These are phyloP conservation scores for Athelia sp. DNA, from an alignment of 1,284 basidiomycete genomes.

Conservation along the genomic window DNA sequence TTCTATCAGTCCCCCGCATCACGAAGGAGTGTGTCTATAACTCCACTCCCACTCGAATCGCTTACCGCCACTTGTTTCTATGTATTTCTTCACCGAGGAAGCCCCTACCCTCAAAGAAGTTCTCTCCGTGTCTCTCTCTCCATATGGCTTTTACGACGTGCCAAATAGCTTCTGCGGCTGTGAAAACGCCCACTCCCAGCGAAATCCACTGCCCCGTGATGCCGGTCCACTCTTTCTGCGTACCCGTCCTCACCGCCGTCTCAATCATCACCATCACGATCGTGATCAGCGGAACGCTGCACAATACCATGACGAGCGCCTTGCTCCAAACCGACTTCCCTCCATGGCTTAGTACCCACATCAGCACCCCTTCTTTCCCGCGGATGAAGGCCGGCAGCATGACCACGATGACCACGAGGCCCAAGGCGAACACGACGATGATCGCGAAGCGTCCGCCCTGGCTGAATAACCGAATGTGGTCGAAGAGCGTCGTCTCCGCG, in stretches of 20 bases:
- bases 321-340: not conserved
- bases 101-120: not conserved
- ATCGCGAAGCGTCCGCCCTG: not conserved
- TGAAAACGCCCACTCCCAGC: not conserved
- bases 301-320: not conserved
- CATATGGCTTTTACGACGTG: not conserved
- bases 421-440: not conserved
- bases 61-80: too few species aligned
- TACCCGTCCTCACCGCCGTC: not conserved
- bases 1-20: too few species aligned
- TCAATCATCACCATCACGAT: conserved; percentile 1
- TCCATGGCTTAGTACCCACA: not conserved
- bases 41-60: too few species aligned
- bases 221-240: not conserved
- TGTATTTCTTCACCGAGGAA: too few species aligned
- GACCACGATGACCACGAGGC: not conserved
- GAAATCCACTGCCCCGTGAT: not conserved
- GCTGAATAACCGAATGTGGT: not conserved
- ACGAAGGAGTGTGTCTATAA: too few species aligned
- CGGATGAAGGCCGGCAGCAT: conserved; percentile 1
- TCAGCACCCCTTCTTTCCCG: not conserved
- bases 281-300: not conserved
- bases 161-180: conserved; percentile 1
- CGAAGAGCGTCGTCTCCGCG: conserved; percentile 1
- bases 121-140: not conserved